These are phyloP conservation scores for Kickxella alabastrina DNA, from an alignment of 192 early-diverging fungal genomes.

Conservation along the genomic window DNA sequence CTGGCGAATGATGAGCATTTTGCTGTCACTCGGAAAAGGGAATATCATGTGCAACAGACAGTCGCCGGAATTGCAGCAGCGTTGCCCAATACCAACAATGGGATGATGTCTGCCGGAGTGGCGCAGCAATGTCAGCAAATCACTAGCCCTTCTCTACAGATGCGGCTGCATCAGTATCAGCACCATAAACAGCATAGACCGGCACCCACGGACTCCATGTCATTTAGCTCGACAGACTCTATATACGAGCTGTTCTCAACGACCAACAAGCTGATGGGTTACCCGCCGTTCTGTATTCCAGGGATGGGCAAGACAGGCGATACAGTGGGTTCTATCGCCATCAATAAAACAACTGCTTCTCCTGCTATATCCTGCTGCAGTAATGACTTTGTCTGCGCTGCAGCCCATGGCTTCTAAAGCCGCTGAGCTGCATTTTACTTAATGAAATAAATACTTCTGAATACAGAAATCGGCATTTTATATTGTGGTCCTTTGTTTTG, in stretches of 20 bases:
- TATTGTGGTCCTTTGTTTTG: no score
- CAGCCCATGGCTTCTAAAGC: not conserved
- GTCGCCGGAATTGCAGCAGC: not conserved
- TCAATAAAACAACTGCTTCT: no score
- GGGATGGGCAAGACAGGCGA: conserved; percentile 2
- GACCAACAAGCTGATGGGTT: conserved; percentile 7
- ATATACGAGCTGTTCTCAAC: conserved; percentile 8
- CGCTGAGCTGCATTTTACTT: not conserved
- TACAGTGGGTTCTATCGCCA: not conserved
- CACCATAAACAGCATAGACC: not conserved
- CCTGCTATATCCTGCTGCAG: no score
- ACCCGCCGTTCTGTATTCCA: conserved; percentile 8
- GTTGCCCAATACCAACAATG: not conserved
- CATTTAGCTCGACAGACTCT: conserved; percentile 26
- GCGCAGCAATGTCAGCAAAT: conserved; percentile 29
- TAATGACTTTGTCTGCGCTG: not conserved
- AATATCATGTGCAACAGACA: no score
- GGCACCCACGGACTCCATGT: conserved; percentile 6
- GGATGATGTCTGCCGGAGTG: conserved; percentile 3
- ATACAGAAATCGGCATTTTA: no score
- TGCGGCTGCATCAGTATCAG: not conserved
- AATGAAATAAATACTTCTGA: not conserved
- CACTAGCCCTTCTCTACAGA: no score
- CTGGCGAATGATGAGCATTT: no score
- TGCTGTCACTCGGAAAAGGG: no score